Base-by-base conservation (phyloP, 2,329 filamentous ascomycete species). In the Pleomassaria siparia region DNA sequence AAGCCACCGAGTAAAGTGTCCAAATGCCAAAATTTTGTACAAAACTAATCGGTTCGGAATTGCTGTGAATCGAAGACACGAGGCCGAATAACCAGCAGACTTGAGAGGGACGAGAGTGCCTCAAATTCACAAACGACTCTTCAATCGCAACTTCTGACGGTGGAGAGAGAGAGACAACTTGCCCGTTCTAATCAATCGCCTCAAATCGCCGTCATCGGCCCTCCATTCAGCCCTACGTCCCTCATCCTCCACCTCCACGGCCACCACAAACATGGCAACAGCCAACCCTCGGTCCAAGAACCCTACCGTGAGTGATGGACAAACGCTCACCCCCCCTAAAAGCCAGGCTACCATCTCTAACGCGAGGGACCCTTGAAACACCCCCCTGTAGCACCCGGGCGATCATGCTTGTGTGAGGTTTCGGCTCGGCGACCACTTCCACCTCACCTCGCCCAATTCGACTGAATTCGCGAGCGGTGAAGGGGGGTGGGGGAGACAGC, bases 291-390 rank as follows among this genome's bases (percentile, higher is more conserved):
- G 6, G 35, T 13, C 35, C 7, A 4, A 37, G 8, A 6, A 43
- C 48, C 56, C 53, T 59, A 51, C 59, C 41, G 57, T 53, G 24
- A 47, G 36, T 43, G 48, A 54, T n/a, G n/a, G n/a, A n/a, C n/a
- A n/a, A n/a, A n/a, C n/a, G n/a, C n/a, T n/a, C n/a, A n/a, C n/a
- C n/a, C n/a, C n/a, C n/a, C n/a, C n/a, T n/a, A n/a, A n/a, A n/a
- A n/a, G n/a, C n/a, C n/a, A n/a, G n/a, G n/a, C n/a, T n/a, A n/a
- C n/a, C n/a, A n/a, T 44, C 48, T 58, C 53, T 59, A 51, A 61
- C 41, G 57, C 54, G 24, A 47, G 36, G 45, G 48, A 54, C 53
- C 47, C 53, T 56, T 62, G 58, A 61, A 62, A 62, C 59, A 37
- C 39, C 30, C 15, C 43, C 46, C 46, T 54, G 56, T 48, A 47